A percentile compares a stretch with the other conserved stretches of the same genome.
Conservation (phyloP, 768 basidiomycete genomes). For the Leccinum rimulosum region DNA sequence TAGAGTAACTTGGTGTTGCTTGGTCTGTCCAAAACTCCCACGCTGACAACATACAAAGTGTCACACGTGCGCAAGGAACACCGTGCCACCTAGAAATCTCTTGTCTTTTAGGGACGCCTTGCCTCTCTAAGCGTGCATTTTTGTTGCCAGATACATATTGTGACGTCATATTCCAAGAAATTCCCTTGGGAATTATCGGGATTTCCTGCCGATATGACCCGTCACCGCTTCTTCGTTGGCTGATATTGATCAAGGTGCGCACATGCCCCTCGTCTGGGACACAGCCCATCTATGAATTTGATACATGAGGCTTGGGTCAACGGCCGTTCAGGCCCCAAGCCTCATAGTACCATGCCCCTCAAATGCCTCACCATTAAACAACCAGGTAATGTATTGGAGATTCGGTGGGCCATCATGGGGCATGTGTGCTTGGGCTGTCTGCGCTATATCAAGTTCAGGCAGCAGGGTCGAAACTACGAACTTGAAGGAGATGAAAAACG, state of each 20-base stretch:
- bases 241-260: too few relatives aligned
- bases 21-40: neutral
- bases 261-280: too few relatives aligned
- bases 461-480: constrained; percentile 43
- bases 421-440: too few relatives aligned
- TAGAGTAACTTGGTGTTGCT: too few relatives aligned
- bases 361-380: constrained; percentile 27
- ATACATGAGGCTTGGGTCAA: too few relatives aligned
- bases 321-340: constrained; percentile 7
- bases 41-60: neutral
- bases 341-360: neutral
- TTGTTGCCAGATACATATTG: neutral
- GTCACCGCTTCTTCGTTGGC: neutral
- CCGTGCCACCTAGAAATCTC: too few relatives aligned
- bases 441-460: constrained; percentile 11
- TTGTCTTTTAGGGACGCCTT: too few relatives aligned
- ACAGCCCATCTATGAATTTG: too few relatives aligned
- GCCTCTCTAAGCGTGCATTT: too few relatives aligned
- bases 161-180: neutral
- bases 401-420: constrained; percentile 4
- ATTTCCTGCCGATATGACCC: neutral
- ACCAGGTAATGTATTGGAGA: constrained; percentile 42
- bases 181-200: neutral
- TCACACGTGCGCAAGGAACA: neutral
- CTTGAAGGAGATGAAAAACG: constrained; percentile 54